Base-by-base conservation (phyloP, 352 stramenopile species). In the Phytopythium oedochilum region DNA sequence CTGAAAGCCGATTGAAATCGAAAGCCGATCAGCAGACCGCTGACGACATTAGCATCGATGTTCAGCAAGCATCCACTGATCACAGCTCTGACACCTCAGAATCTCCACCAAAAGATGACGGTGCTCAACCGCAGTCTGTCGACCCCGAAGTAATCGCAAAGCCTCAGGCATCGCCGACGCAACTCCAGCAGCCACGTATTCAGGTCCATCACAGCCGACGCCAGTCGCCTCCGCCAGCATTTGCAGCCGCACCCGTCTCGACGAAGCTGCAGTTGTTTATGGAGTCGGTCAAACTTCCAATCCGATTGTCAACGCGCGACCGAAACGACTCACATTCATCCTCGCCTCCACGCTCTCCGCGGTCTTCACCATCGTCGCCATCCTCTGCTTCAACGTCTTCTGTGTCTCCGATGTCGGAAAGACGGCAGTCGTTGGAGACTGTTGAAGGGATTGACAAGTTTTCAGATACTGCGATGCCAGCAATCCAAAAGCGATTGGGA, bases 341-440 rank as follows among this genome's bases (percentile, higher is more conserved):
- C 5, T 48, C 42, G 5, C 28, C 42, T 9, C 22, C 42, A 6
- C 42, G 25, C 14, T 48, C 42, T 0, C 42, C 42, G 6, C 42
- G 42, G 25, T 48, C 42, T 5, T 48, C 42, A 6, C 25, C 42
- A 14, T 48, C 42, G 23, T 48, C 42, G 1, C 42, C 42, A 22
- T 48, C 42, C 25, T 48, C 42, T 7, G 42, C 42, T 14, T 48
- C 42, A 15, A 48, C 42, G 42, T 48, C 42, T 48, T 48, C 42
- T 6, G 42, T 48, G 0, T 48, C 42, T 20, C 42, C 42, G 0
- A 34, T 34, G 42, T 48, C 42, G 14, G 15, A 17, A 15, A 31
- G 25, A 14, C 23, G 42, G 2, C 42, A 48, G 23, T 48, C 42
- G 5, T 22, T 48, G 14, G 23, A 14, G 23, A 14, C 42, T n/a